Conservation (phyloP, 805 yeast species). For the Metschnikowia proteae region DNA sequence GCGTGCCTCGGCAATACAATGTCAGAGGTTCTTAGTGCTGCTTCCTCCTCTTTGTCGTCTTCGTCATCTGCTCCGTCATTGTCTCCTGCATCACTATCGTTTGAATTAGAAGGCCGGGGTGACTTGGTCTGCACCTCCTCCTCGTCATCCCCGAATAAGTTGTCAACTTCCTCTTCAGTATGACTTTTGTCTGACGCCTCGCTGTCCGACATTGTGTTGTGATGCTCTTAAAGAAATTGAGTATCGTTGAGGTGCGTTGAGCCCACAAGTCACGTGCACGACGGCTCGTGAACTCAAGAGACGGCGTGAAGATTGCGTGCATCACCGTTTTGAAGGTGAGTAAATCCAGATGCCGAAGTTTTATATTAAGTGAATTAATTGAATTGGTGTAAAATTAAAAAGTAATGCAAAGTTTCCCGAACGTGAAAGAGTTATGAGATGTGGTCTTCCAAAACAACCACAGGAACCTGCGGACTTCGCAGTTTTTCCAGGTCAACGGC, state of each 20-base stretch:
- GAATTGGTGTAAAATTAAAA: neutral
- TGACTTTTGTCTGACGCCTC: constrained; percentile 18
- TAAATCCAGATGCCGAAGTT: too few species aligned
- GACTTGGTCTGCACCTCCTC: constrained; percentile 16
- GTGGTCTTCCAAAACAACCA: constrained; percentile 7
- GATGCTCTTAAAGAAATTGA: neutral
- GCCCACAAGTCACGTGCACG: constrained; percentile 11
- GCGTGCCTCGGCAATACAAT: constrained; percentile 50
- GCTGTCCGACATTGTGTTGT: constrained; percentile 24
- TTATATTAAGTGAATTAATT: neutral
- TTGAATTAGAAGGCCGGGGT: constrained; percentile 9
- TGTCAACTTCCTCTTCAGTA: constrained; percentile 28
- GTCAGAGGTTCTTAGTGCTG: constrained; percentile 33
- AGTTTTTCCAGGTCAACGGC: neutral
- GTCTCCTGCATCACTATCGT: constrained; percentile 21
- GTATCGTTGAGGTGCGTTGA: constrained; percentile 1
- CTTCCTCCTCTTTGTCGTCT: constrained; percentile 33
- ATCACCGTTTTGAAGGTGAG: too few species aligned
- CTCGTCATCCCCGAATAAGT: constrained; percentile 34
- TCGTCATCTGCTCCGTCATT: constrained; percentile 24
- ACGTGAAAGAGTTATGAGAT: neutral
- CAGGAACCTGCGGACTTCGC: constrained; percentile 6
- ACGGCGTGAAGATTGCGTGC: too few species aligned
- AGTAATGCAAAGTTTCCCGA: neutral
- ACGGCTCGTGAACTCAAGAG: neutral